phyloP scores from a whole-genome alignment of 169 alveolate genomes.

The Perkinsus marinus region DNA sequence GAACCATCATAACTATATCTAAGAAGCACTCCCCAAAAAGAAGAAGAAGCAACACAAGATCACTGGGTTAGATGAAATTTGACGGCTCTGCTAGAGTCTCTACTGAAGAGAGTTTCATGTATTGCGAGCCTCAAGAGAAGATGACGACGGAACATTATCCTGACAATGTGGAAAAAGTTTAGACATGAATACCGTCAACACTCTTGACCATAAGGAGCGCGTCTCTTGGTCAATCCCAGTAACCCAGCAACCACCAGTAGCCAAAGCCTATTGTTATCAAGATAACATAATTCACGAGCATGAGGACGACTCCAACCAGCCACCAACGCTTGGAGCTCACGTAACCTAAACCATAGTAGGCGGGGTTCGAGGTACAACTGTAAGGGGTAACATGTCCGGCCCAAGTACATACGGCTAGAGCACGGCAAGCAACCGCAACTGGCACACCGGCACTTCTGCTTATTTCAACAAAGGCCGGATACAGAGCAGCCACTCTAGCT shows the following conservation, averaged over 20 bases:
- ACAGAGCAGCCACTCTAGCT: neutral
- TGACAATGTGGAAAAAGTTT: too few species aligned
- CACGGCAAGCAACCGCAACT: neutral
- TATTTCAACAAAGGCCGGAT: neutral
- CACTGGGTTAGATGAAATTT: too few species aligned
- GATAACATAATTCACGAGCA: neutral
- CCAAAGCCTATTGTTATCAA: neutral
- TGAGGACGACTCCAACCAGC: neutral
- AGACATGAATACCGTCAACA: too few species aligned
- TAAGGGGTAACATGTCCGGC: neutral
- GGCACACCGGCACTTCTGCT: neutral
- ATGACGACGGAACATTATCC: too few species aligned
- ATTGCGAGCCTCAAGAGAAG: too few species aligned
- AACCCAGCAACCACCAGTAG: neutral
- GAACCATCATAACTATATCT: too few species aligned
- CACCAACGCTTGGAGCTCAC: neutral
- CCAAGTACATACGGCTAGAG: neutral
- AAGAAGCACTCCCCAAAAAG: too few species aligned
- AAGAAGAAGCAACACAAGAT: too few species aligned
- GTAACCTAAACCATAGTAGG: neutral
- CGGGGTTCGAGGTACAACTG: neutral
- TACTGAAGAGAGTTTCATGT: too few species aligned
- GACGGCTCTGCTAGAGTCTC: too few species aligned
- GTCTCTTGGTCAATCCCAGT: neutral
- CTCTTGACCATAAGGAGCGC: too few species aligned